Percentiles rank a stretch among this genome's conserved stretches.
phyloP scores from a whole-genome alignment of 2,329 filamentous ascomycete species.

The Penicillium olsonii region DNA sequence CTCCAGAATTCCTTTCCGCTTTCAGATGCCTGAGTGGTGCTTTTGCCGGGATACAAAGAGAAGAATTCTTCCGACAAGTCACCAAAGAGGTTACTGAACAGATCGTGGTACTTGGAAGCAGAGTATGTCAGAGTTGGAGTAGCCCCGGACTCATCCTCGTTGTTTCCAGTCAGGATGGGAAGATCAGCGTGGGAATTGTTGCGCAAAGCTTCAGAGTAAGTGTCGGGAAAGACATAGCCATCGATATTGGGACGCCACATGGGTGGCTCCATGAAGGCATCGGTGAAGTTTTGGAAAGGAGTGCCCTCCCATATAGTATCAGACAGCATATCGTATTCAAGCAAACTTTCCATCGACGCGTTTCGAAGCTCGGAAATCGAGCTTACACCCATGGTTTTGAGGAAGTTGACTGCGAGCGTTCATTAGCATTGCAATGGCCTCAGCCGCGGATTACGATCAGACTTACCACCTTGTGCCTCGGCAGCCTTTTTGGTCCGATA shows the following conservation, averaged over 20 bases:
- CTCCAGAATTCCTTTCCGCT: slow-evolving; percentile 25
- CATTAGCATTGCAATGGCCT: too few species aligned
- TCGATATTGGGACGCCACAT: slow-evolving; percentile 11
- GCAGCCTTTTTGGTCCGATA: slow-evolving; percentile 5
- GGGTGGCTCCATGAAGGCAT: neutral
- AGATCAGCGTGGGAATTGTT: slow-evolving; percentile 23
- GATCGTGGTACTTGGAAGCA: slow-evolving; percentile 20
- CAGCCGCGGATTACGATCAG: too few species aligned
- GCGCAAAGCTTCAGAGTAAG: slow-evolving; percentile 26
- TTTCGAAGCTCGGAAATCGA: neutral
- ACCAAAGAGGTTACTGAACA: neutral
- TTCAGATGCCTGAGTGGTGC: slow-evolving; percentile 12
- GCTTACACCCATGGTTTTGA: neutral
- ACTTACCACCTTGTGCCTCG: slow-evolving; percentile 1
- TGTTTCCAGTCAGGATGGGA: slow-evolving; percentile 34
- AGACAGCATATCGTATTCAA: neutral
- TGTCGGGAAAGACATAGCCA: slow-evolving; percentile 27
- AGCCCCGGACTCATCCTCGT: slow-evolving; percentile 30
- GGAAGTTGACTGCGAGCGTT: neutral
- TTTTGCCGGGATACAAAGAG: slow-evolving; percentile 16
- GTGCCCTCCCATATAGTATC: neutral
- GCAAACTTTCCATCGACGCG: neutral
- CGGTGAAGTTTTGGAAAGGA: neutral
- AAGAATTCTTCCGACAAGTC: neutral
- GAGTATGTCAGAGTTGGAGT: slow-evolving; percentile 24